Conservation (phyloP, 2,329 filamentous ascomycete genomes). For the Magnaporthiopsis rhizophila region DNA sequence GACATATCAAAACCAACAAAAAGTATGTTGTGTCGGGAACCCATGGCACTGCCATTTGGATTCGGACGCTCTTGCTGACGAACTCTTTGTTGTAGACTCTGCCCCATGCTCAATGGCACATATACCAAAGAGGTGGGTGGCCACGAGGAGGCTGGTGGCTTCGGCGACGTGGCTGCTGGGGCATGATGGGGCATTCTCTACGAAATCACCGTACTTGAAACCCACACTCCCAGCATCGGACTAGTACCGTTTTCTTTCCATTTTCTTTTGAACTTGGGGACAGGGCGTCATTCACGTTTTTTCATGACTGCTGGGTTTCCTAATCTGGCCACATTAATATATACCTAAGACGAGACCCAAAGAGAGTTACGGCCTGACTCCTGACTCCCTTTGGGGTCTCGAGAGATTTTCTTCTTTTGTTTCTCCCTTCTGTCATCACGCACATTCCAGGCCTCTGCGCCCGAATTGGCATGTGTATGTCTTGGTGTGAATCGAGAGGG, state of each 20-base stretch:
- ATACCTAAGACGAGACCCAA: not conserved
- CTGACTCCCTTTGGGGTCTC: not conserved
- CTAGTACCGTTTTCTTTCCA: not conserved
- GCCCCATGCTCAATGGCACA: constrained; percentile 77
- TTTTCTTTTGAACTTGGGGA: not conserved
- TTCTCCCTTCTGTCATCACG: not conserved
- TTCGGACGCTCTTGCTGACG: not conserved
- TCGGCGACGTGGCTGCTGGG: constrained; percentile 1
- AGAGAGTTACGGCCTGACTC: not conserved
- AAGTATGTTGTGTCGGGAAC: constrained; percentile 52
- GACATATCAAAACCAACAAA: constrained; percentile 98
- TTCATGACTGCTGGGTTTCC: not conserved
- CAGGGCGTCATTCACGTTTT: not conserved
- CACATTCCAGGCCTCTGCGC: not conserved
- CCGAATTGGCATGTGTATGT: not conserved
- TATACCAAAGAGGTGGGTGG: constrained; percentile 34
- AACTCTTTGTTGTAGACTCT: constrained; percentile 47
- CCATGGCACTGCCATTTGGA: not conserved
- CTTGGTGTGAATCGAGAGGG: not conserved
- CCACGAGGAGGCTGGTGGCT: constrained; percentile 7
- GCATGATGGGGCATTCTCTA: not conserved
- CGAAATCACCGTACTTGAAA: not conserved
- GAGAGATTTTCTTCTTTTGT: not conserved
- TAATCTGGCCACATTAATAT: not conserved
- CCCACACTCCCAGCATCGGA: not conserved